Evolutionary conservation across 805 yeast species (phyloP), one percentile per base, ranked within the genome.

Genomic region (Isabelozyma gotoi): DNA sequence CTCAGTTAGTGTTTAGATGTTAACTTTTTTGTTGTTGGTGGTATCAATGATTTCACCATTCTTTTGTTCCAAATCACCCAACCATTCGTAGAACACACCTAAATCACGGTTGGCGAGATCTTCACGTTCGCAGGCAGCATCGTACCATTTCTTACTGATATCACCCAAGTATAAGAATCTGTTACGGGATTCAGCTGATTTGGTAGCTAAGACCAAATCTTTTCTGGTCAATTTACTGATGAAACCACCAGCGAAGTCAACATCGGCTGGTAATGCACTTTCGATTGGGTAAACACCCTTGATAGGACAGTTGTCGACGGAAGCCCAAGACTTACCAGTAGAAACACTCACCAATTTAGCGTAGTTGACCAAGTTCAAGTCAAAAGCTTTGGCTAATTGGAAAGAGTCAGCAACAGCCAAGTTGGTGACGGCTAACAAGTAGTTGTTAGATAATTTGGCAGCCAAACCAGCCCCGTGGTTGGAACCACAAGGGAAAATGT

Each of bases 351-450:
- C 78, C 43, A 77, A 63, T 39, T 74, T 71, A 20, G 80, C 75
- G 52, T 76, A 76, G 43, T 64, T 59, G 34, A 68, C 56, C 55
- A 75, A 59, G 54, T 78, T 70, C 43, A 78, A 68, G 5, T 78
- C 77, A 44, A 75, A 69, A 11, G 76, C 61, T 43, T 65, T 65
- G 18, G 82, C 82, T 46, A 78, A 62, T 45, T 74, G 78, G 63
- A 77, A 76, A 7, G 80, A 77, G 51, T 77, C 82, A 7, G 79
- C 74, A 11, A 77, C 78, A 0, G 81, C 81, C 50, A 77, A 64
- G 57, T 78, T 77, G 21, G 77, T 73, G 20, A 77, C 64, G 1
- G 82, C 82, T 46, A 77, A 63, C 39, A 78, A 63, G 52, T 77
- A 77, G 57, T 77, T 77, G 59, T 77, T 77, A 35, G 80, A 71